These are phyloP conservation scores for Aspergillus pseudoterreus DNA, from an alignment of 2,329 filamentous ascomycete species.

Conservation along the genomic window DNA sequence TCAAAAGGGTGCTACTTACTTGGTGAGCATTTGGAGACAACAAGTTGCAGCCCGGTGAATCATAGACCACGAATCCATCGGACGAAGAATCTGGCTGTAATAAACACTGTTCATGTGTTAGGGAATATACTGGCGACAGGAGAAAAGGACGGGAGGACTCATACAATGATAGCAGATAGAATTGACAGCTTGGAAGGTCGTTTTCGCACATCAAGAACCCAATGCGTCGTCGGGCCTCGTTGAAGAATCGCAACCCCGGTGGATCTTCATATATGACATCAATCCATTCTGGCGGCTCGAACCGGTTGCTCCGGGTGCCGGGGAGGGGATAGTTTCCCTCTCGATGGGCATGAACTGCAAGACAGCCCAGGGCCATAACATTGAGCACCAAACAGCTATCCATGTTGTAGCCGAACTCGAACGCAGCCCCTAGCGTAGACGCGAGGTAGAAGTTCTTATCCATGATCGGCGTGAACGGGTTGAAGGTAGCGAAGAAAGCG, in stretches of 20 bases:
- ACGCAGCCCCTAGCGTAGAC: conserved; percentile 46
- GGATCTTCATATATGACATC: conserved; percentile 38
- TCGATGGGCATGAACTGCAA: conserved; percentile 48
- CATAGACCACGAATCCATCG: conserved; percentile 53
- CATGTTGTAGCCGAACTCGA: conserved; percentile 51
- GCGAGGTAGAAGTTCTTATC: conserved; percentile 52
- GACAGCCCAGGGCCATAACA: conserved; percentile 50
- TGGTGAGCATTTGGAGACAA: conserved; percentile 47
- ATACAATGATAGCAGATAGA: conserved; percentile 49
- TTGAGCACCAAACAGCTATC: conserved; percentile 51
- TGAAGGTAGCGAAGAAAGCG: conserved; percentile 54
- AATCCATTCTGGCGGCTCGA: conserved; percentile 38
- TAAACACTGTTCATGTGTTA: conserved; percentile 36
- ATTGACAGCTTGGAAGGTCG: conserved; percentile 50
- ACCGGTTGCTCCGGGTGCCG: conserved; percentile 30
- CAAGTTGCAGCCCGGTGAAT: conserved; percentile 51
- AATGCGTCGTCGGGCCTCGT: conserved; percentile 51
- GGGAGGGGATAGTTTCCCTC: conserved; percentile 48
- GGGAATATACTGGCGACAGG: background rate
- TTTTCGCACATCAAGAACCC: conserved; percentile 52
- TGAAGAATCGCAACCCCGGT: conserved; percentile 51
- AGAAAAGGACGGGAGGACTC: conserved; percentile 5
- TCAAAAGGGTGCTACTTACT: conserved; percentile 22
- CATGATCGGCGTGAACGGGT: conserved; percentile 51
- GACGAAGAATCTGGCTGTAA: conserved; percentile 51